Percentiles rank a stretch among this genome's conserved stretches.
These are phyloP conservation scores for Plectranthus barbatus DNA, from an alignment of 257 asterid species.

Conservation along the genomic window DNA sequence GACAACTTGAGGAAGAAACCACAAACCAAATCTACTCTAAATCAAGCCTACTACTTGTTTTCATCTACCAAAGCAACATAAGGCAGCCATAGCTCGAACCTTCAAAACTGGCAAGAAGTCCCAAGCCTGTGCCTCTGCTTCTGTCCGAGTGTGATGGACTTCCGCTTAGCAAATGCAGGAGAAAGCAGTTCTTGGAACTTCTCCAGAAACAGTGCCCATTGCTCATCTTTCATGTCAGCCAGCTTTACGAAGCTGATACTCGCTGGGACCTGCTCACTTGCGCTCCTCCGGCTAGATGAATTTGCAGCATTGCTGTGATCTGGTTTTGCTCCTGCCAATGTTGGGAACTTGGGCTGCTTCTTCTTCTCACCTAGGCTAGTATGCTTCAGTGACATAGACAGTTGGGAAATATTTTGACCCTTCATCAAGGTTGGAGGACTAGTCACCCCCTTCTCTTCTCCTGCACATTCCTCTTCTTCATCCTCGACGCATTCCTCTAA, in stretches of 20 bases:
- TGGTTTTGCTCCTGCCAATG: constrained; percentile 37
- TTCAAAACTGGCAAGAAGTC: constrained; percentile 99
- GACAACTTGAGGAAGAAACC: constrained; percentile 19
- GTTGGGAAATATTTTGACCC: constrained; percentile 29
- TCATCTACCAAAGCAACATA: constrained; percentile 21
- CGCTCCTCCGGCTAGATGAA: constrained; percentile 79
- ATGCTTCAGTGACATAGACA: constrained; percentile 50
- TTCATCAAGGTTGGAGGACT: constrained; percentile 19
- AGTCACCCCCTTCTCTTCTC: constrained; percentile 28
- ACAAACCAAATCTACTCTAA: constrained; percentile 34
- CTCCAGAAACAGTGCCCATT: constrained; percentile 75
- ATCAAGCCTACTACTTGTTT: constrained; percentile 21
- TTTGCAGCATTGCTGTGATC: constrained; percentile 30
- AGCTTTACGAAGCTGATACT: constrained; percentile 78
- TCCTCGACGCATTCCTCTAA: constrained; percentile 72
- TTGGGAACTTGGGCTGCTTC: constrained; percentile 44
- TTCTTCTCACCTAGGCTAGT: constrained; percentile 55
- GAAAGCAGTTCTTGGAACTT: constrained; percentile 67
- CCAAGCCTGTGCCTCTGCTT: constrained; percentile 92
- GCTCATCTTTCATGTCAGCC: constrained; percentile 77
- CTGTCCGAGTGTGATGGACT: constrained; percentile 48
- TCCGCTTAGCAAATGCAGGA: constrained; percentile 68
- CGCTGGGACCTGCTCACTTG: constrained; percentile 82
- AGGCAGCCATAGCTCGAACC: constrained; percentile 15
- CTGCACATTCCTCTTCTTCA: constrained; percentile 50